Conservation (phyloP, 2,329 filamentous ascomycete species). For the Nothopassalora personata region DNA sequence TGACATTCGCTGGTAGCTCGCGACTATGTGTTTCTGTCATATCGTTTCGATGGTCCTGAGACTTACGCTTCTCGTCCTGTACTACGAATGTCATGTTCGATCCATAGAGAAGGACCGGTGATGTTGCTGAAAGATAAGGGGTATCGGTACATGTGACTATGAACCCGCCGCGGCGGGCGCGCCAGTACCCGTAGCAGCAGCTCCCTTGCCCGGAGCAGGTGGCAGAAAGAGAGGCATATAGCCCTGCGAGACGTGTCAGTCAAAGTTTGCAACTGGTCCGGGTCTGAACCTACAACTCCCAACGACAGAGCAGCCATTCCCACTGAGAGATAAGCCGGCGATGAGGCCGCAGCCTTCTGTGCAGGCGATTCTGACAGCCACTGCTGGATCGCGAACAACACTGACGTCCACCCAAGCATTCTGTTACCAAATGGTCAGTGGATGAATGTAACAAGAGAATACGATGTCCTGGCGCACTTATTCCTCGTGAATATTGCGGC, state of each 20-base stretch:
- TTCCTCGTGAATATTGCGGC: slow-evolving; percentile 91
- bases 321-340: slow-evolving; percentile 69
- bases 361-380: slow-evolving; percentile 73
- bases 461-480: slow-evolving; percentile 50
- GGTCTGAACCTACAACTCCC: slow-evolving; percentile 37
- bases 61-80: no score
- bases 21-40: no score
- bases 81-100: no score
- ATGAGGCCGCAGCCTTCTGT: slow-evolving; percentile 57
- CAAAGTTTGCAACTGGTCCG: slow-evolving; percentile 34
- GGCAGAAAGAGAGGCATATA: slow-evolving; percentile 64
- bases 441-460: background rate
- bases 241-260: slow-evolving; percentile 36
- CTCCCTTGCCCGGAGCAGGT: slow-evolving; percentile 37
- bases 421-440: slow-evolving; percentile 32
- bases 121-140: no score
- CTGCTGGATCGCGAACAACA: slow-evolving; percentile 68
- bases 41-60: no score
- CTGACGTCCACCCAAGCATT: slow-evolving; percentile 64
- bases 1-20: no score
- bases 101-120: no score
- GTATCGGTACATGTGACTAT: background rate
- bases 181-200: slow-evolving; percentile 13
- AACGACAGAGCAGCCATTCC: slow-evolving; percentile 61
- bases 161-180: slow-evolving; percentile 13